Percentiles rank a stretch among this genome's conserved stretches.
Evolutionary conservation across 371 early-diverging fungal species (phyloP).

Genomic region (Mortierella sp.): DNA sequence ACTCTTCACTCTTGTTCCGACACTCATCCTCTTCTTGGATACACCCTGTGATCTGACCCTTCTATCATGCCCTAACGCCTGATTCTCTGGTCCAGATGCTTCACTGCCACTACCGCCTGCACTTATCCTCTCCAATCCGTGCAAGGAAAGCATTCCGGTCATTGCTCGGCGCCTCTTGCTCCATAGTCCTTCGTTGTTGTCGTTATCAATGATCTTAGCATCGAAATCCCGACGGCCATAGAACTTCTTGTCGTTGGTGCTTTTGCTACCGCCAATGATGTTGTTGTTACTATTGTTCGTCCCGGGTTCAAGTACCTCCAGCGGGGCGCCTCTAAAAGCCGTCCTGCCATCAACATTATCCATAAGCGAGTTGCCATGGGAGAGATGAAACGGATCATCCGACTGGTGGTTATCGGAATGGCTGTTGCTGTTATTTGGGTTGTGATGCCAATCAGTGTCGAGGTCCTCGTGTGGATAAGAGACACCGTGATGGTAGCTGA

Average conservation of each 20-base stretch:
- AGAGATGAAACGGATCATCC: constrained; percentile 9
- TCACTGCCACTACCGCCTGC: background rate
- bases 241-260: constrained; percentile 11
- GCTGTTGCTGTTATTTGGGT: constrained; percentile 2
- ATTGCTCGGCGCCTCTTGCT: background rate
- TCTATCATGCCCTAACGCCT: background rate
- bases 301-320: constrained; percentile 17
- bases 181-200: background rate
- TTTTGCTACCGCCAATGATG: too few relatives aligned
- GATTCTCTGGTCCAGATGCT: background rate
- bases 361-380: constrained; percentile 33
- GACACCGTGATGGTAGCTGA: too few relatives aligned
- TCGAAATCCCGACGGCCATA: constrained; percentile 51
- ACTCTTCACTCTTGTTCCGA: constrained; percentile 19
- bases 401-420: background rate
- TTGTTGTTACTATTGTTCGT: constrained; percentile 5
- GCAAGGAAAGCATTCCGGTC: constrained; percentile 9
- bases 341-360: constrained; percentile 38
- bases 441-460: background rate
- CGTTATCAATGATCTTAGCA: constrained; percentile 37
- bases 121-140: constrained; percentile 15
- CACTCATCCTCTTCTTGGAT: constrained; percentile 17
- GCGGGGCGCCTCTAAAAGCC: constrained; percentile 16
- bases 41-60: constrained; percentile 8
- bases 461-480: too few relatives aligned